Conservation (phyloP, 352 stramenopile genomes). For the Phytophthora cryptogea region DNA sequence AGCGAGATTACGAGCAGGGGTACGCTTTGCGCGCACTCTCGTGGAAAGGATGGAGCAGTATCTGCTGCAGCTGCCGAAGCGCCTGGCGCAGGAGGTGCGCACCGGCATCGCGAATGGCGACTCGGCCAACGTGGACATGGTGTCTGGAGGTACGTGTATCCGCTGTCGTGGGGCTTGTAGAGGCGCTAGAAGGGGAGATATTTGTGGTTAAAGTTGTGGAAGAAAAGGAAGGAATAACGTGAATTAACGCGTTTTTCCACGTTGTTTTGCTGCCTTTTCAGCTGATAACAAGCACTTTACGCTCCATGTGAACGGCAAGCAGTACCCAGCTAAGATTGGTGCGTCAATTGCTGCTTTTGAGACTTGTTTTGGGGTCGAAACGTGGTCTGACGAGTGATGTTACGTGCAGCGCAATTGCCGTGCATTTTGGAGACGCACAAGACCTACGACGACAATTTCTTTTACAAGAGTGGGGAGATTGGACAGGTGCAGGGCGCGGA, state of each 20-base stretch:
- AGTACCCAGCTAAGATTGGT: slow-evolving; percentile 86
- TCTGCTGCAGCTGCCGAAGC: slow-evolving; percentile 86
- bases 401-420: slow-evolving; percentile 70
- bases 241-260: slow-evolving; percentile 8
- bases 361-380: neutral
- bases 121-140: slow-evolving; percentile 70
- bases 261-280: slow-evolving; percentile 26
- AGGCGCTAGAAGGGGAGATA: slow-evolving; percentile 10
- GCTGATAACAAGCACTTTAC: slow-evolving; percentile 90
- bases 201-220: neutral
- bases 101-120: slow-evolving; percentile 65
- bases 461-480: slow-evolving; percentile 90
- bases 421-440: slow-evolving; percentile 90
- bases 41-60: slow-evolving; percentile 79
- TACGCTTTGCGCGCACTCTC: neutral
- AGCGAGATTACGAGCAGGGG: neutral
- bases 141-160: slow-evolving; percentile 60
- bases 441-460: slow-evolving; percentile 89
- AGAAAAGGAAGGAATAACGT: neutral
- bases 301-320: slow-evolving; percentile 70
- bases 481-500: slow-evolving; percentile 51
- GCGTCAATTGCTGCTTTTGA: slow-evolving; percentile 46
- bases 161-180: neutral
- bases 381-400: slow-evolving; percentile 3
- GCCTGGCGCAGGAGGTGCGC: slow-evolving; percentile 73